These are phyloP conservation scores for Kwoniella botswanensis DNA, from an alignment of 768 basidiomycete genomes.

Conservation along the genomic window DNA sequence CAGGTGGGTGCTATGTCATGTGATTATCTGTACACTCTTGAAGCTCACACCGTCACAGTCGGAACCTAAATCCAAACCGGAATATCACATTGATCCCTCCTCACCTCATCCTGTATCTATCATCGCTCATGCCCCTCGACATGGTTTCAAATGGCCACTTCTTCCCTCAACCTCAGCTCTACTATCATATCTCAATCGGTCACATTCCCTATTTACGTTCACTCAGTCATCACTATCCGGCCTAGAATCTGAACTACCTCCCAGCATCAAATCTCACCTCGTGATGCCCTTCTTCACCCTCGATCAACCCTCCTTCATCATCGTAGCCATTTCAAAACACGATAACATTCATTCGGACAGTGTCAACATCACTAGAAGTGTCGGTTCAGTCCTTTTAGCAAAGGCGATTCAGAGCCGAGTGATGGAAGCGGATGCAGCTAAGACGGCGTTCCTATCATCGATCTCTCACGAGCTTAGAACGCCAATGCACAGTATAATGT, in stretches of 20 bases:
- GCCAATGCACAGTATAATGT: slow-evolving; percentile 48
- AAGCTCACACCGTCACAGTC: neutral
- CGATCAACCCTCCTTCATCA: slow-evolving; percentile 36
- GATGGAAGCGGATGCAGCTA: slow-evolving; percentile 40
- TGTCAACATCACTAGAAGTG: slow-evolving; percentile 14
- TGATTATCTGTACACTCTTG: neutral
- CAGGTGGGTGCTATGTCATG: neutral
- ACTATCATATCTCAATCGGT: slow-evolving; percentile 1
- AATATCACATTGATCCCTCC: slow-evolving; percentile 2
- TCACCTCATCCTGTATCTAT: slow-evolving; percentile 6
- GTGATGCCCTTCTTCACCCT: slow-evolving; percentile 32
- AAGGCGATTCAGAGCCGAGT: slow-evolving; percentile 30
- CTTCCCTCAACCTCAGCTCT: neutral
- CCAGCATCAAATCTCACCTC: slow-evolving; percentile 24
- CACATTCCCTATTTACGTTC: slow-evolving; percentile 5
- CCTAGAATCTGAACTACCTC: slow-evolving; percentile 30
- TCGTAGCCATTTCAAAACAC: slow-evolving; percentile 26
- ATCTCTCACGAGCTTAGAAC: slow-evolving; percentile 52
- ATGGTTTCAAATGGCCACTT: neutral
- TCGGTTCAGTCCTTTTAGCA: slow-evolving; percentile 42
- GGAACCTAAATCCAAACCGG: neutral
- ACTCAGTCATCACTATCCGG: slow-evolving; percentile 21
- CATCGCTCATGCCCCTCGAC: neutral
- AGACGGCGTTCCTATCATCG: slow-evolving; percentile 47
- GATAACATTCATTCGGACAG: neutral